Percentiles rank a stretch among this genome's conserved stretches.
These are phyloP conservation scores for Exutisphaerella laricina DNA, from an alignment of 2,329 filamentous ascomycete species.

Conservation along the genomic window DNA sequence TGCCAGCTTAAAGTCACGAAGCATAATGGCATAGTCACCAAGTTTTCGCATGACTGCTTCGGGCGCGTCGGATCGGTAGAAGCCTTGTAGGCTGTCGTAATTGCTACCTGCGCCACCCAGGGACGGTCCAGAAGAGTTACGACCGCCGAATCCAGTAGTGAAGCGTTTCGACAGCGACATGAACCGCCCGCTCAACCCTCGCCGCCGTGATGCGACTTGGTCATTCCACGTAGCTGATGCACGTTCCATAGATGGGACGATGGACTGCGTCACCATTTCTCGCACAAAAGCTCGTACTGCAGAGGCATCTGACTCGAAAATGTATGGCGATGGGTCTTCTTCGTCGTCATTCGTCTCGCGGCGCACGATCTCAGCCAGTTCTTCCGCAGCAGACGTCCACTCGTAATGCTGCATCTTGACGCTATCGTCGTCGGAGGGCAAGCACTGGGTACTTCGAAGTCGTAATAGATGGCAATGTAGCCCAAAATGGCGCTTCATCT, in stretches of 20 bases:
- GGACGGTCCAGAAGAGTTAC: conserved; percentile 50
- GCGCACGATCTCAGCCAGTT: conserved; percentile 62
- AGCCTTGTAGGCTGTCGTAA: conserved; percentile 72
- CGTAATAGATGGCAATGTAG: conserved; percentile 89
- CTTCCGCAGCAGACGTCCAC: conserved; percentile 85
- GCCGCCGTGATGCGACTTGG: conserved; percentile 82
- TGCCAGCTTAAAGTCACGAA: conserved; percentile 90
- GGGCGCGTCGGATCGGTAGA: conserved; percentile 74
- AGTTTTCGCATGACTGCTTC: conserved; percentile 91
- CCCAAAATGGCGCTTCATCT: conserved; percentile 98
- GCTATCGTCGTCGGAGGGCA: conserved; percentile 87
- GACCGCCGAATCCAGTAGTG: conserved; percentile 66
- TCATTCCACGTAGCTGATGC: conserved; percentile 92
- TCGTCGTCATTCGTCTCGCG: conserved; percentile 57
- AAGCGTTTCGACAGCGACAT: conserved; percentile 90
- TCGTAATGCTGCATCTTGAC: conserved; percentile 73
- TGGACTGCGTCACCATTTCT: conserved; percentile 91
- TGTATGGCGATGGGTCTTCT: conserved; percentile 66
- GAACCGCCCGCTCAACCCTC: conserved; percentile 86
- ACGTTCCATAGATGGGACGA: conserved; percentile 94
- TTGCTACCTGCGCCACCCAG: conserved; percentile 52
- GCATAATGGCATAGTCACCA: conserved; percentile 94
- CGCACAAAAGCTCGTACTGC: conserved; percentile 84
- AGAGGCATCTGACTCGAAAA: conserved; percentile 87
- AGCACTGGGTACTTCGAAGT: conserved; percentile 76